A percentile compares a stretch with the other conserved stretches of the same genome.
These are phyloP conservation scores for Blumeriella jaapii DNA, from an alignment of 2,329 filamentous ascomycete species.

Conservation along the genomic window DNA sequence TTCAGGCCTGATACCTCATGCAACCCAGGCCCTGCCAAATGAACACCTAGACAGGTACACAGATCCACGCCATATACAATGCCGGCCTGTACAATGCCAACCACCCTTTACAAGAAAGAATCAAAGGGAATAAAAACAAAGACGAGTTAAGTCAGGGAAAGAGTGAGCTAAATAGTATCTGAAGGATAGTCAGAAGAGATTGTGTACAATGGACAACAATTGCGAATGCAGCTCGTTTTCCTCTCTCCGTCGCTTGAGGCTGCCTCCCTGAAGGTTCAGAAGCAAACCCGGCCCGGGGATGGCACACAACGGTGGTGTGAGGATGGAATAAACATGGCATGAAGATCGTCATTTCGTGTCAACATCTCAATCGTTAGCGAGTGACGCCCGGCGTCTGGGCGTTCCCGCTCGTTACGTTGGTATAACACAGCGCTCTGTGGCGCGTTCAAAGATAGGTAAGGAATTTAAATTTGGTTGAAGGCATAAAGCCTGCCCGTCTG, in stretches of 20 bases:
- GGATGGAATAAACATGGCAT: slow-evolving; percentile 3
- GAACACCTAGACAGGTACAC: too few species aligned
- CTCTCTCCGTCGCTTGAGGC: slow-evolving; percentile 7
- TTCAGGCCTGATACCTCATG: neutral
- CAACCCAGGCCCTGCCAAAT: slow-evolving; percentile 1
- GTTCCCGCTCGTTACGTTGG: too few species aligned
- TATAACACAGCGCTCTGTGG: neutral
- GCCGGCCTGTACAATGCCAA: too few species aligned
- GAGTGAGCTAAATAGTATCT: too few species aligned
- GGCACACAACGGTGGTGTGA: neutral
- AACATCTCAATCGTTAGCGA: slow-evolving; percentile 4
- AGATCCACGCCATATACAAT: slow-evolving; percentile 3
- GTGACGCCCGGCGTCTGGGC: neutral
- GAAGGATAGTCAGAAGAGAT: neutral
- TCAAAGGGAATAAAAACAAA: too few species aligned
- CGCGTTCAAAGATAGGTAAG: neutral
- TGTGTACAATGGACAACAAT: neutral
- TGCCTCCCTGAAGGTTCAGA: slow-evolving; percentile 3
- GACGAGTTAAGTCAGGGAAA: too few species aligned
- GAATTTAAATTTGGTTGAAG: slow-evolving; percentile 18
- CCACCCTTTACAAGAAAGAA: too few species aligned
- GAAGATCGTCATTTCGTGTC: slow-evolving; percentile 14
- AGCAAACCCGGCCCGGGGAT: neutral
- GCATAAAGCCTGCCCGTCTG: slow-evolving; percentile 22
- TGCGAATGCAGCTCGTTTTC: slow-evolving; percentile 5